Evolutionary conservation across 2,329 filamentous ascomycete genomes (phyloP).

Genomic region (Colletotrichum brevisporum): DNA sequence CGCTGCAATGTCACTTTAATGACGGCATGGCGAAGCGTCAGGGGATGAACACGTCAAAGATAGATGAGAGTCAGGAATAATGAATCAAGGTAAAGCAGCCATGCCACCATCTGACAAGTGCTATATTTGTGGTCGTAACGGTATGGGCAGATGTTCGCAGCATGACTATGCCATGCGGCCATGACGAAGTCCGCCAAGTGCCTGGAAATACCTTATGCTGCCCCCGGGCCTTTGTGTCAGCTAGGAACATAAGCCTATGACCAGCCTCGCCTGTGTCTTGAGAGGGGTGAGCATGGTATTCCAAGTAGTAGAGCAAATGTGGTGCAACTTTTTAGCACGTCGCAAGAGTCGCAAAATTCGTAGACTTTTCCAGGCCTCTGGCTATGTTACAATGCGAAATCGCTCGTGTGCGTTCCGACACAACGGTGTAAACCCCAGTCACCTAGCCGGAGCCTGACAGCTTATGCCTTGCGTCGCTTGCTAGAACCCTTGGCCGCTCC

Average conservation of each 20-base stretch:
- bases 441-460: background rate
- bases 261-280: too few relatives aligned
- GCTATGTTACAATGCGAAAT: conserved; percentile 3
- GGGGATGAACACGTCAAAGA: background rate
- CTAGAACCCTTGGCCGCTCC: conserved; percentile 56
- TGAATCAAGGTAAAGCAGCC: background rate
- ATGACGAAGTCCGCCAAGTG: too few relatives aligned
- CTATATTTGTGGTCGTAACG: too few relatives aligned
- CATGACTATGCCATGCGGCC: too few relatives aligned
- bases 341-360: background rate
- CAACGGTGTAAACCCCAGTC: background rate
- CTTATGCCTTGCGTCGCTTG: conserved; percentile 62
- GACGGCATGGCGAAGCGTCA: conserved; percentile 29
- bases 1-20: conserved; percentile 3
- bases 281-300: too few relatives aligned
- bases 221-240: too few relatives aligned
- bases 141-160: too few relatives aligned
- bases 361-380: conserved; percentile 1
- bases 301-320: background rate
- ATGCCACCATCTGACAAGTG: too few relatives aligned
- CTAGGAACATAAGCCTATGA: too few relatives aligned
- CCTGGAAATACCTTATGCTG: too few relatives aligned
- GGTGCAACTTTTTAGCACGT: background rate
- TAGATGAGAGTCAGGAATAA: conserved; percentile 6
- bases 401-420: background rate